These are phyloP conservation scores for Acidomyces sp. DNA, from an alignment of 495 filamentous ascomycete genomes.

Conservation along the genomic window DNA sequence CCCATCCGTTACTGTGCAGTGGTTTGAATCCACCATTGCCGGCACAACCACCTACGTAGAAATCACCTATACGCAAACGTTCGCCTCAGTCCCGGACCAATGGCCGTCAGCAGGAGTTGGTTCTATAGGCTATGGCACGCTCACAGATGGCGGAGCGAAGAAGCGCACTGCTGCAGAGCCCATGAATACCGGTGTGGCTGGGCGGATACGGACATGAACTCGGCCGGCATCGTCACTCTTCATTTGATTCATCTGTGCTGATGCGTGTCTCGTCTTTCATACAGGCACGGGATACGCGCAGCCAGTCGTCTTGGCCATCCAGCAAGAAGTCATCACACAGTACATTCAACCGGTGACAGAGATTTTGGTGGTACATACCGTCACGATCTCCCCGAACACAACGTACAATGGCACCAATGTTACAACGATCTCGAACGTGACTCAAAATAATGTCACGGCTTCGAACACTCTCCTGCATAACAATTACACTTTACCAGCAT, in stretches of 20 bases:
- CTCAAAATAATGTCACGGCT: too few species aligned
- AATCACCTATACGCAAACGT: slow-evolving; percentile 18
- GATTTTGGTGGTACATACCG: slow-evolving; percentile 5
- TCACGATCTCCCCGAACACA: slow-evolving; percentile 1
- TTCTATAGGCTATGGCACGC: slow-evolving; percentile 14
- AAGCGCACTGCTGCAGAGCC: not conserved
- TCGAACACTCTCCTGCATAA: too few species aligned
- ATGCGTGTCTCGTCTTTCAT: slow-evolving; percentile 1
- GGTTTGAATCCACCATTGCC: slow-evolving; percentile 8
- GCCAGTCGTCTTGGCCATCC: slow-evolving; percentile 5
- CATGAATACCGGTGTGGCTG: slow-evolving; percentile 15
- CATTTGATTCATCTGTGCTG: not conserved
- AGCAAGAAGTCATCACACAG: slow-evolving; percentile 6
- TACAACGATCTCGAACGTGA: not conserved
- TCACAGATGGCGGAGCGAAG: not conserved
- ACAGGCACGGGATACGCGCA: not conserved
- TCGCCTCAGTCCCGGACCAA: slow-evolving; percentile 15
- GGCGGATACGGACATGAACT: slow-evolving; percentile 9
- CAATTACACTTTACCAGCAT: too few species aligned
- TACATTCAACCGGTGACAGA: slow-evolving; percentile 5
- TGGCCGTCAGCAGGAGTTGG: slow-evolving; percentile 5
- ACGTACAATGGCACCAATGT: slow-evolving; percentile 1
- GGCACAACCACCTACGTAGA: slow-evolving; percentile 2
- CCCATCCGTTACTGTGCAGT: slow-evolving; percentile 9
- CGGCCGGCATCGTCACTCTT: not conserved